Percentiles rank a stretch among this genome's conserved stretches.
phyloP scores from a whole-genome alignment of 1,284 basidiomycete genomes.

The Veloboletus limbatus region DNA sequence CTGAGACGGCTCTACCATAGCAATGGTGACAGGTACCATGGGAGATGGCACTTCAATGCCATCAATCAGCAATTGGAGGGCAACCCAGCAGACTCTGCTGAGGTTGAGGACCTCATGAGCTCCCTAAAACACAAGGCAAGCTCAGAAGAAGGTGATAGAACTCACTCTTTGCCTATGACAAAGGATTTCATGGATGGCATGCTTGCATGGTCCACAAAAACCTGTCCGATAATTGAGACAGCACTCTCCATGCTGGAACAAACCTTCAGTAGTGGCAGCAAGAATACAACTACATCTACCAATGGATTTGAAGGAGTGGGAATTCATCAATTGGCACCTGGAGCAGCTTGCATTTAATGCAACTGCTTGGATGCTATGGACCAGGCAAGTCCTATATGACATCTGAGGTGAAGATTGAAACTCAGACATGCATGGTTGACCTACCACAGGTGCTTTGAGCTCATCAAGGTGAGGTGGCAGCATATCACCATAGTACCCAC shows the following conservation, averaged over 20 bases:
- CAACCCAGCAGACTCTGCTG: neutral
- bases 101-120: conserved; percentile 4
- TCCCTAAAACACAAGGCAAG: conserved; percentile 9
- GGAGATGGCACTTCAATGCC: neutral
- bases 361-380: neutral
- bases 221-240: neutral
- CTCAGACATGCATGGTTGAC: neutral
- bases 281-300: too few relatives aligned
- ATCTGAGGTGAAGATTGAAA: too few relatives aligned
- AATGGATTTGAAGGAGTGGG: neutral
- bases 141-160: conserved; percentile 1
- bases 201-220: neutral
- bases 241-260: neutral
- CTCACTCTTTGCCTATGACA: conserved; percentile 4
- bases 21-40: neutral
- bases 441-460: neutral
- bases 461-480: neutral
- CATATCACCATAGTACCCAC: neutral
- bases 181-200: conserved; percentile 1
- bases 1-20: too few relatives aligned
- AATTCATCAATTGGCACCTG: neutral
- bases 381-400: too few relatives aligned
- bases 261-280: too few relatives aligned
- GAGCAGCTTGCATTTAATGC: neutral
- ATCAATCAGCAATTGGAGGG: neutral